Evolutionary conservation across 2,329 filamentous ascomycete genomes (phyloP).

Genomic region (Penicillium digitatum): DNA sequence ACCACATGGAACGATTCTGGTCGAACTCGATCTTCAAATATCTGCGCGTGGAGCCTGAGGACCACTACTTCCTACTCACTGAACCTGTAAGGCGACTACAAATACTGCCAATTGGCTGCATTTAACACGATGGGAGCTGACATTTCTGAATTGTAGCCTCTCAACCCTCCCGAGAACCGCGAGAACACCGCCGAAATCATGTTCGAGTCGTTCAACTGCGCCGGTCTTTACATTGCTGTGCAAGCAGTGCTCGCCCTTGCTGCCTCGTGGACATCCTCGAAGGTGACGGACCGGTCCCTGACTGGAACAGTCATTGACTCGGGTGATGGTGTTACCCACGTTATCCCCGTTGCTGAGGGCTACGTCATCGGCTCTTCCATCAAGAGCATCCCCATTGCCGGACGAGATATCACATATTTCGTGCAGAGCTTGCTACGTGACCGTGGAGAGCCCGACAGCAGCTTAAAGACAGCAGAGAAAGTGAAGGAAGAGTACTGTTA

Average conservation of each 20-base stretch:
- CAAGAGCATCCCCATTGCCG: conserved; percentile 97
- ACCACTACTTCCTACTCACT: conserved; percentile 96
- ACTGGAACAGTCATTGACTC: conserved; percentile 98
- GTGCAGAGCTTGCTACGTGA: conserved; percentile 94
- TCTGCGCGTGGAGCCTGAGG: conserved; percentile 92
- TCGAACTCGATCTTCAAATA: conserved; percentile 99
- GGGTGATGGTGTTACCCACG: conserved; percentile 97
- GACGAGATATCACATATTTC: conserved; percentile 97
- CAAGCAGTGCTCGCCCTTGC: conserved; percentile 95
- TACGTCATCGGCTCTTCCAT: conserved; percentile 99
- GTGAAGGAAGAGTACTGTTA: conserved; percentile 99
- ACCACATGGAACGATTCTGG: conserved; percentile 99
- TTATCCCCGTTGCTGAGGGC: conserved; percentile 96
- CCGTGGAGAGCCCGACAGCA: conserved; percentile 92
- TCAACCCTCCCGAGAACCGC: conserved; percentile 97
- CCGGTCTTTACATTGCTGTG: conserved; percentile 96
- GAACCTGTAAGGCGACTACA: conserved; percentile 67
- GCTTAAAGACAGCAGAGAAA: conserved; percentile 92
- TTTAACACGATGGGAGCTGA: conserved; percentile 8
- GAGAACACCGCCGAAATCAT: conserved; percentile 99
- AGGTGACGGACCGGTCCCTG: conserved; percentile 91
- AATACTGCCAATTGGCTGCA: background rate
- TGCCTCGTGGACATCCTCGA: conserved; percentile 97
- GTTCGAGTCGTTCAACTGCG: conserved; percentile 99
- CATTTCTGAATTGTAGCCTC: conserved; percentile 55